Conservation (phyloP, 148 eudicot genomes). For the Rhododendron griersonianum region DNA sequence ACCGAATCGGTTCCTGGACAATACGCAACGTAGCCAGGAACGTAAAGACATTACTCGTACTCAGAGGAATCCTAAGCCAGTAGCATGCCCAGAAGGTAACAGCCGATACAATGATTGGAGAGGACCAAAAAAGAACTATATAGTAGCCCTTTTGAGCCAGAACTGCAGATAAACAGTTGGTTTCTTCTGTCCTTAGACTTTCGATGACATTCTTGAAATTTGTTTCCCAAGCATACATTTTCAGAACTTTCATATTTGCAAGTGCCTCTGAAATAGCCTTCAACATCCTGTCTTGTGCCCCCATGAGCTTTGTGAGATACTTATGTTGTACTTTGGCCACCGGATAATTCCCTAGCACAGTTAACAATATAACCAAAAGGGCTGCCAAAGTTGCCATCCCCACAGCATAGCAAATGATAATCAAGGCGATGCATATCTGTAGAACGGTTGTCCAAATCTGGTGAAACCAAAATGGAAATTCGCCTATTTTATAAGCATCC, state of each 20-base stretch:
- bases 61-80: conserved; percentile 51
- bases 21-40: conserved; percentile 82
- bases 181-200: conserved; percentile 51
- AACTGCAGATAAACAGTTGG: conserved; percentile 59
- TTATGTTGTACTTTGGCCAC: conserved; percentile 44
- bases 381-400: conserved; percentile 47
- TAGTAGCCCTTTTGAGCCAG: conserved; percentile 45
- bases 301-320: conserved; percentile 50
- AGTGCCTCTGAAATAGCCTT: conserved; percentile 56
- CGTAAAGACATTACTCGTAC: conserved; percentile 84
- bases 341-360: conserved; percentile 58
- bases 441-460: conserved; percentile 56
- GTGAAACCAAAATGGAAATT: conserved; percentile 75
- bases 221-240: conserved; percentile 86
- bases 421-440: conserved; percentile 49
- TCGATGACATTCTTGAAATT: conserved; percentile 65
- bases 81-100: conserved; percentile 85
- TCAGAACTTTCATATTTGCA: conserved; percentile 77
- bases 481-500: conserved; percentile 71
- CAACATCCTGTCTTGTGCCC: conserved; percentile 48
- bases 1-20: conserved; percentile 81
- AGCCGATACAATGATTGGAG: conserved; percentile 76
- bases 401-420: conserved; percentile 30
- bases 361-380: conserved; percentile 39
- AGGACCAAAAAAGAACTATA: conserved; percentile 66